A percentile compares a stretch with the other conserved stretches of the same genome.
These are phyloP conservation scores for Erodium texanum DNA, from an alignment of 441 rosid species.

Conservation along the genomic window DNA sequence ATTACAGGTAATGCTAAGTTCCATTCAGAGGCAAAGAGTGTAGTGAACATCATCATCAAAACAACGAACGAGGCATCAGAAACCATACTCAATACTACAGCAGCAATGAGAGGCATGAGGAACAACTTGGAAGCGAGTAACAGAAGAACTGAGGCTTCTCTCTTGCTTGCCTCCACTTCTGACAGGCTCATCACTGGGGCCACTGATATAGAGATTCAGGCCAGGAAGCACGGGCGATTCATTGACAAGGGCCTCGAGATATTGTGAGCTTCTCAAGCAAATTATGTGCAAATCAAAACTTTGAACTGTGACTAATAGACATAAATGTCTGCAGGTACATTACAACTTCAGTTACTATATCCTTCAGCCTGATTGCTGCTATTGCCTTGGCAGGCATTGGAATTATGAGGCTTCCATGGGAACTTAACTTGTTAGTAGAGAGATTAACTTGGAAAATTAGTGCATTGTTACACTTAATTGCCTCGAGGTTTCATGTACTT, in stretches of 20 bases:
- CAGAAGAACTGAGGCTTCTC: slow-evolving; percentile 10
- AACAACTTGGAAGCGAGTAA: slow-evolving; percentile 25
- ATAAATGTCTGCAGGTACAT: neutral
- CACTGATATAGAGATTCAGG: slow-evolving; percentile 32
- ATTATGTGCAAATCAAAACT: neutral
- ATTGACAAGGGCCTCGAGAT: slow-evolving; percentile 46
- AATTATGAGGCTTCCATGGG: too few species aligned
- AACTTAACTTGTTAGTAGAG: neutral
- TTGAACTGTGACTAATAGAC: neutral
- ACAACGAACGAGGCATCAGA: slow-evolving; percentile 49
- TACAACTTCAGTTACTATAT: slow-evolving; percentile 12
- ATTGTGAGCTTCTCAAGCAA: too few species aligned
- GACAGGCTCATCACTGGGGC: slow-evolving; percentile 37
- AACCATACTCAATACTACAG: slow-evolving; percentile 48
- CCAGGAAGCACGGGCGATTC: slow-evolving; percentile 41
- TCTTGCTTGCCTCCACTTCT: slow-evolving; percentile 39
- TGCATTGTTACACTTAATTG: neutral
- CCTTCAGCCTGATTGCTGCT: slow-evolving; percentile 38
- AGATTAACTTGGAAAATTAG: neutral
- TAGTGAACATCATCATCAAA: slow-evolving; percentile 40
- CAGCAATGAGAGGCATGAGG: slow-evolving; percentile 47
- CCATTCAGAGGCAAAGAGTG: slow-evolving; percentile 36
- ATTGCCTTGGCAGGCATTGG: slow-evolving; percentile 44
- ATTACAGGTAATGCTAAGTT: slow-evolving; percentile 49
- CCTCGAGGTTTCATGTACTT: neutral